These are phyloP conservation scores for Luffa aegyptiaca DNA, from an alignment of 306 rosid genomes.

Conservation along the genomic window DNA sequence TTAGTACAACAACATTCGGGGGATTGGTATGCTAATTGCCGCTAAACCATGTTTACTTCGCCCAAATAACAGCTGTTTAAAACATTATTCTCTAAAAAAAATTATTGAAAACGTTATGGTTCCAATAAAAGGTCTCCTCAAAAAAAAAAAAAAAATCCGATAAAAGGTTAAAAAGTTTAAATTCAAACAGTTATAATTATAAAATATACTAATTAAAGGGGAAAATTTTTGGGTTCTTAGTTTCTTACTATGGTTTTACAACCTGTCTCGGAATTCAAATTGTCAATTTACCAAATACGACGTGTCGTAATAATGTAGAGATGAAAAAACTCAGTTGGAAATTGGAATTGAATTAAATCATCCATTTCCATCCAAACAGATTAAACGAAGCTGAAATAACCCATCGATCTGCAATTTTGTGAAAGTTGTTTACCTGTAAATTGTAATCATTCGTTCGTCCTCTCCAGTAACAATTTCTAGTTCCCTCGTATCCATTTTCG, in stretches of 20 bases:
- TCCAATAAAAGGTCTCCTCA: too few relatives aligned
- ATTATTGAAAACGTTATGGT: too few relatives aligned
- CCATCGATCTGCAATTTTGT: not conserved
- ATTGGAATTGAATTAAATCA: not conserved
- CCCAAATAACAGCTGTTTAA: too few relatives aligned
- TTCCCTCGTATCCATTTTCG: conserved; percentile 1
- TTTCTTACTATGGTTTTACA: not conserved
- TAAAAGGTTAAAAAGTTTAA: too few relatives aligned
- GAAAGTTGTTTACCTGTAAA: not conserved
- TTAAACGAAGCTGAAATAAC: not conserved
- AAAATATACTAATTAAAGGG: too few relatives aligned
- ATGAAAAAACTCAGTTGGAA: not conserved
- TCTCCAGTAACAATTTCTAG: not conserved
- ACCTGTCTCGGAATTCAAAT: not conserved
- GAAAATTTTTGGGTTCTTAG: too few relatives aligned
- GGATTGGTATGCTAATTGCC: too few relatives aligned
- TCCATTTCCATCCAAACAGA: not conserved
- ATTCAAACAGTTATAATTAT: too few relatives aligned
- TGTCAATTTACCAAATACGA: not conserved
- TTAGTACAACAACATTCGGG: too few relatives aligned
- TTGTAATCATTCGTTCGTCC: not conserved
- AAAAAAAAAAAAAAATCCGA: too few relatives aligned
- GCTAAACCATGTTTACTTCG: too few relatives aligned
- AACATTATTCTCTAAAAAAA: too few relatives aligned
- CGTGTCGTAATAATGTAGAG: not conserved